These are phyloP conservation scores for Bonia amplexicaulis DNA, from an alignment of 176 grass and related monocot genomes.

Conservation along the genomic window DNA sequence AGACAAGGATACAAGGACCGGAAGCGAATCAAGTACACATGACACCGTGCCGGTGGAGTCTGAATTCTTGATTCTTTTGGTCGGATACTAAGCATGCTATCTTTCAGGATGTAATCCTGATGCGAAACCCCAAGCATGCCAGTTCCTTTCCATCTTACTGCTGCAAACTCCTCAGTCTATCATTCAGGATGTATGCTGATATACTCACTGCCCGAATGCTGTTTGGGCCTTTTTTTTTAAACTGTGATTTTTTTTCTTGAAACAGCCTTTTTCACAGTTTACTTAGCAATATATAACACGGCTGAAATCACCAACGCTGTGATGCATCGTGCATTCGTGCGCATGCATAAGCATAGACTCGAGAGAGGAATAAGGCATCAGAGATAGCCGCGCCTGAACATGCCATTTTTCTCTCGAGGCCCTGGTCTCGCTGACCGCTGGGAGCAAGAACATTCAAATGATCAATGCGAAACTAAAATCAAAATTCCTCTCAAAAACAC, in stretches of 20 bases:
- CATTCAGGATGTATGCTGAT: too few species aligned
- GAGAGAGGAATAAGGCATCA: neutral
- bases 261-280: neutral
- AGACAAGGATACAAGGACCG: neutral
- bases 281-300: neutral
- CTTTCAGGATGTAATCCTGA: neutral
- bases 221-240: neutral
- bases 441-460: neutral
- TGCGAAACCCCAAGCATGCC: neutral
- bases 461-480: too few species aligned
- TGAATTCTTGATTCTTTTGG: slow-evolving; percentile 13
- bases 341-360: neutral
- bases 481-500: too few species aligned
- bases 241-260: neutral
- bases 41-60: neutral
- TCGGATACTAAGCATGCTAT: neutral
- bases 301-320: neutral
- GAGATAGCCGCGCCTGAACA: neutral
- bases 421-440: neutral
- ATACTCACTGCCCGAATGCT: too few species aligned
- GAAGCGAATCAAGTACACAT: neutral
- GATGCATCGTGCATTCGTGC: neutral
- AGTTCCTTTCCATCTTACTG: neutral
- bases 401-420: neutral
- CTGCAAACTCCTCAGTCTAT: neutral